Evolutionary conservation across 2,329 filamentous ascomycete genomes (phyloP), one percentile per base, ranked within the genome.

Genomic region (Cladosporium sp.): DNA sequence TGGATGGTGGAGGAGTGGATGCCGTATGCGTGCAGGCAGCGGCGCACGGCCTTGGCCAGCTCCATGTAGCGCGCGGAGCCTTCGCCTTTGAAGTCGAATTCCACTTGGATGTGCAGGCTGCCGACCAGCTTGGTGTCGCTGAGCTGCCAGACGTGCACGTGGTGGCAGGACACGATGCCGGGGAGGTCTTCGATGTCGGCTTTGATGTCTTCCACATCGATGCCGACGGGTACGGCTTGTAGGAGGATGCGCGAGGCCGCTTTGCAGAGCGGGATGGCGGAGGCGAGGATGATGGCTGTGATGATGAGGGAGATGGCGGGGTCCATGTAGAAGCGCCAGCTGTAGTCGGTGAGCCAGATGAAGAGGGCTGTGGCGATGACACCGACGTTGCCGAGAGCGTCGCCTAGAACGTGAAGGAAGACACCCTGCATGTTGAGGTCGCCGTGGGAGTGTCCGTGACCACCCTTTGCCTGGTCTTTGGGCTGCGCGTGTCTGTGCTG

Each of bases 1-100:
- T 98, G 93, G 59, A 98, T 97, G 11, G 93, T 98, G 30, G 90
- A 92, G 32, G 88, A 94, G 73, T 98, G 93, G 57, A 98, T 97
- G 50, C 93, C 92, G 61, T 95, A 96, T 30, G 83, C 91, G 68
- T 98, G 93, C 3, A 98, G 82, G 62, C 93, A 98, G 62, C 84
- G 84, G 41, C 91, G 80, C 15, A 94, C 87, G 50, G 86, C 83
- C 52, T 82, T 83, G 16, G 92, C 89, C 33, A 98, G 79, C 56
- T 84, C 79, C 92, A 98, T 98, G 72, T 97, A 98, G 62, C 85
- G 83, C 49, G 79, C 78, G 0, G 78, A 81, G 36, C 85, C 85
- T 59, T 90, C 82, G 42, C 86, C 87, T 64, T 90, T 85, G 67
- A 95, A 90, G 59, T 91, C 87, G 67, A 95, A 95, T 40, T 84